phyloP scores from a whole-genome alignment of 2,329 filamentous ascomycete genomes.

The Fonsecaea monophora region DNA sequence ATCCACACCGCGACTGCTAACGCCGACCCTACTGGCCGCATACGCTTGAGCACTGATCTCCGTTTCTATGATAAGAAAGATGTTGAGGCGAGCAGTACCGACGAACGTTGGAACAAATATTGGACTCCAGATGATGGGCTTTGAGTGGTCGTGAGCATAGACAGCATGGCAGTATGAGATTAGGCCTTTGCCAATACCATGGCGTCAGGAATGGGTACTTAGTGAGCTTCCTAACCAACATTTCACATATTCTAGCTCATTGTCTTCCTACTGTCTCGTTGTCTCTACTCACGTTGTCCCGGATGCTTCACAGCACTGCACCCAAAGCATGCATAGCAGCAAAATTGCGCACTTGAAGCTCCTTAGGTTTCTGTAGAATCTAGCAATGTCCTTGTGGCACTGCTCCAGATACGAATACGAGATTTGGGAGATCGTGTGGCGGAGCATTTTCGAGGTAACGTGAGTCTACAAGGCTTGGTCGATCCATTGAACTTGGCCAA shows the following conservation, averaged over 20 bases:
- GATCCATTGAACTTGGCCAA: neutral
- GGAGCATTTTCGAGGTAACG: neutral
- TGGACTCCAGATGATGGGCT: conserved; percentile 48
- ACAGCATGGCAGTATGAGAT: neutral
- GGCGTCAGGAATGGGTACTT: neutral
- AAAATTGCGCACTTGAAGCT: neutral
- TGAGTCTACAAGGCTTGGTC: neutral
- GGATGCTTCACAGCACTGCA: neutral
- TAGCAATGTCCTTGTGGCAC: neutral
- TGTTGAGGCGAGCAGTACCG: conserved; percentile 44
- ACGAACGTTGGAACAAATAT: conserved; percentile 48
- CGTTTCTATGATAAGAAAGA: conserved; percentile 46
- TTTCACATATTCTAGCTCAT: neutral
- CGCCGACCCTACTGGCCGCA: conserved; percentile 49
- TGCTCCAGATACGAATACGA: neutral
- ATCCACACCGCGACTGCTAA: conserved; percentile 53
- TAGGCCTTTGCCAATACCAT: neutral
- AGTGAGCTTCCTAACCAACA: neutral
- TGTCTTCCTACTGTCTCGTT: neutral
- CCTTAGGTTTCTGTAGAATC: neutral
- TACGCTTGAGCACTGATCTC: conserved; percentile 53
- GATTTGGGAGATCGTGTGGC: neutral
- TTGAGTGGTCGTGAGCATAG: conserved; percentile 22
- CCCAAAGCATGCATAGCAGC: neutral
- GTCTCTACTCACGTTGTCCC: no score